Evolutionary conservation across 163 green algal species (phyloP), one percentile per base, ranked within the genome.

Genomic region (Smithsoniella earleae): DNA sequence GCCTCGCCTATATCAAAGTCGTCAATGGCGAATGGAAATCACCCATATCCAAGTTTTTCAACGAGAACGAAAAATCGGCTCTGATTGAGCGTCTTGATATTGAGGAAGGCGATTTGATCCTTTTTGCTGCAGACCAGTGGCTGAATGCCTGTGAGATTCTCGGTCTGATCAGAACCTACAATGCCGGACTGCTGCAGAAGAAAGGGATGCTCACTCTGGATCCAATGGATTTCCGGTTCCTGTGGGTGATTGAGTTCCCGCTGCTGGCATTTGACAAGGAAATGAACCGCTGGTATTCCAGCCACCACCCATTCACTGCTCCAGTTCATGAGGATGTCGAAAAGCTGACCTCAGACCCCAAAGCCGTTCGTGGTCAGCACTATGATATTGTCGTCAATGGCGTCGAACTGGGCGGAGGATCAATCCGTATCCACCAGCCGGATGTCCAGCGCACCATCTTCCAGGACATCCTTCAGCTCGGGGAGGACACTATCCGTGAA

Each of bases 341-440:
- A 77, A 74, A 93, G 25, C 31, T 49, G 40, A 10, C 10, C 10
- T 10, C 40, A 49, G 40, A 22, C 10, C 10, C 10, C 13, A 10
- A 49, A 22, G 10, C 40, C 13, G 10, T 49, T 49, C 10, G 10
- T 13, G 13, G 40, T 13, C 40, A 10, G 40, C 40, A 49, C 0
- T 98, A 98, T 79, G 94, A 99, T 79, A 80, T 99, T 8, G 92
- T 99, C 25, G 96, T 96, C 84, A 98, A 99, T 72, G 94, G 94
- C 4, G 85, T 96, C 8, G 94, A 99, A 81, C 90, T 98, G 58
- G 94, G 90, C 40, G 94, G 94, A 27, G 94, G 94, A 64, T 92
- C 82, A 74, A 79, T 98, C 73, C 86, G 94, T 75, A 98, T 96
- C 43, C 95, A 97, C 84, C 81, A 84, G 44, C 79, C 83, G 2